Conservation (phyloP, 495 filamentous ascomycete species). For the Thermochaetoides thermophila region DNA sequence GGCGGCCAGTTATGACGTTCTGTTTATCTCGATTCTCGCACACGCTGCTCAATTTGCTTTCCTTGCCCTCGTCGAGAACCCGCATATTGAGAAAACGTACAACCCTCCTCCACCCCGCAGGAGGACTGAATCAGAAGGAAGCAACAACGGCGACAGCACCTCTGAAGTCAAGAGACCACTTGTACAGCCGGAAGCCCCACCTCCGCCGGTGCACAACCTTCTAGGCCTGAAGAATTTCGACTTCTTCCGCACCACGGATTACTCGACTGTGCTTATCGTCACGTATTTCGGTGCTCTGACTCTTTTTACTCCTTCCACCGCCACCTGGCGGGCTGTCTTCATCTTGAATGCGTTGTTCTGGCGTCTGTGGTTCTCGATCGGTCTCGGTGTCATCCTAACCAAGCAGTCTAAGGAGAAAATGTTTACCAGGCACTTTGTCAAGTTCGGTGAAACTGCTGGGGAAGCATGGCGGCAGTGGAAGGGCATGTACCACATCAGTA, state of each 20-base stretch:
- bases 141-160: constrained; percentile 5
- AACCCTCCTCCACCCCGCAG: constrained; percentile 72
- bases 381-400: constrained; percentile 71
- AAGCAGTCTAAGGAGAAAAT: constrained; percentile 76
- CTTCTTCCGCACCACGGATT: constrained; percentile 70
- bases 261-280: constrained; percentile 59
- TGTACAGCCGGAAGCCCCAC: constrained; percentile 20
- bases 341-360: constrained; percentile 63
- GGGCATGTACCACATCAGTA: constrained; percentile 82
- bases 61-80: constrained; percentile 79
- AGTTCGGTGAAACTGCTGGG: constrained; percentile 75
- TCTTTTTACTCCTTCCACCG: constrained; percentile 61
- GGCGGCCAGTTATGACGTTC: constrained; percentile 91
- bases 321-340: constrained; percentile 59
- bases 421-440: constrained; percentile 95
- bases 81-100: constrained; percentile 97
- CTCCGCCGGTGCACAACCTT: constrained; percentile 61
- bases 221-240: constrained; percentile 74
- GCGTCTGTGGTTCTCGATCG: constrained; percentile 86
- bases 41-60: constrained; percentile 93
- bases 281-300: constrained; percentile 59
- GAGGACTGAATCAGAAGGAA: constrained; percentile 22
- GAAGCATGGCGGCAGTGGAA: constrained; percentile 99
- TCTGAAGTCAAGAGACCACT: constrained; percentile 5
- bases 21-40: constrained; percentile 89